Evolutionary conservation across 345 rosid species (phyloP).

Genomic region (Eucalyptus regnans): DNA sequence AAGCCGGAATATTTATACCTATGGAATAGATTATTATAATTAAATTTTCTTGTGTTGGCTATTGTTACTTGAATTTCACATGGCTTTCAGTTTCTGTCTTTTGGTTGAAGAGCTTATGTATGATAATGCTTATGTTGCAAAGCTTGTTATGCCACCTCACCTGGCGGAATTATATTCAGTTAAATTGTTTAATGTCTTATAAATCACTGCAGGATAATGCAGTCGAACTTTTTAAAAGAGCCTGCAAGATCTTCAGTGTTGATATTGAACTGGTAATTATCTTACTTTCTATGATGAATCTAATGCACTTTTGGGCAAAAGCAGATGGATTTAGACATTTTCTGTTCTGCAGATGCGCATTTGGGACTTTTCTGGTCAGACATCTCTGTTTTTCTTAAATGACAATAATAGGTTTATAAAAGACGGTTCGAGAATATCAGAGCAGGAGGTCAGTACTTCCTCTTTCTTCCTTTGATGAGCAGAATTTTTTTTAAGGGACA

Average conservation of each 20-base stretch:
- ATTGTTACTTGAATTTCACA: neutral
- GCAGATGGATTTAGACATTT: conserved; percentile 6
- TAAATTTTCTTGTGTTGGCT: neutral
- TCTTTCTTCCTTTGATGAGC: neutral
- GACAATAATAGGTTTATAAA: conserved; percentile 39
- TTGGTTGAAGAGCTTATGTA: neutral
- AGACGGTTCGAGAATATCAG: conserved; percentile 54
- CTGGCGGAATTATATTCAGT: neutral
- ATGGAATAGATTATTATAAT: neutral
- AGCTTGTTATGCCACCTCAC: neutral
- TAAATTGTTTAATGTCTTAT: neutral
- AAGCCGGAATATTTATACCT: neutral
- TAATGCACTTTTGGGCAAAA: neutral
- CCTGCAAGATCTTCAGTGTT: conserved; percentile 81
- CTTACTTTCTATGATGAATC: neutral
- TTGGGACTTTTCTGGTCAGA: conserved; percentile 94
- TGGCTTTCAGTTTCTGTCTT: neutral
- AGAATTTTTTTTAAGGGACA: neutral
- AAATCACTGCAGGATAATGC: conserved; percentile 58
- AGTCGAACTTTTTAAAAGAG: conserved; percentile 82
- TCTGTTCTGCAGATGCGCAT: conserved; percentile 55
- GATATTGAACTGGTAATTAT: conserved; percentile 72
- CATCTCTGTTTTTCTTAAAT: conserved; percentile 36
- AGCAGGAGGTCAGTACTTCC: conserved; percentile 65
- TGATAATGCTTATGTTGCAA: neutral